A percentile compares a stretch with the other conserved stretches of the same genome.
Conservation (phyloP, 1,284 basidiomycete species). For the Irpex sp. region DNA sequence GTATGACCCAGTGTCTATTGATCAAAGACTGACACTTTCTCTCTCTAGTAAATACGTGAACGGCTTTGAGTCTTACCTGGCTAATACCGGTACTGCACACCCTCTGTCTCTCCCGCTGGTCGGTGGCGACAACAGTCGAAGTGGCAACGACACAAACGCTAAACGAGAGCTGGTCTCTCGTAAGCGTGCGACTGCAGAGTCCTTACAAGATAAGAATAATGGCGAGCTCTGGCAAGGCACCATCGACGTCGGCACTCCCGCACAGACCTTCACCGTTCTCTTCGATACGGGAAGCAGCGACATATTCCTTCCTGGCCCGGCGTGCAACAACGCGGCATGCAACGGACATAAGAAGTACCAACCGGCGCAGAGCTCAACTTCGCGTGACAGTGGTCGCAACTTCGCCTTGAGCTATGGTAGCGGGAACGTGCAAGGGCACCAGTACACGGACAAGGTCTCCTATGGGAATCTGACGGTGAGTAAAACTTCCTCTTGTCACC, state of each 20-base stretch:
- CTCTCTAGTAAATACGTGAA: slow-evolving; percentile 10
- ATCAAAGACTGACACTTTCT: neutral
- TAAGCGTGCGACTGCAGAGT: neutral
- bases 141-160: neutral
- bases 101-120: neutral
- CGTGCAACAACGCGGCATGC: slow-evolving; percentile 30
- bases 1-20: neutral
- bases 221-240: slow-evolving; percentile 34
- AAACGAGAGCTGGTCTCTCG: neutral
- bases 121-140: neutral
- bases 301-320: slow-evolving; percentile 35
- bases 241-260: slow-evolving; percentile 39
- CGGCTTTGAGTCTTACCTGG: slow-evolving; percentile 6
- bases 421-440: slow-evolving; percentile 28
- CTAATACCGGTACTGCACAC: slow-evolving; percentile 9
- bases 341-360: slow-evolving; percentile 32
- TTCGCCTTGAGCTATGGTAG: slow-evolving; percentile 27
- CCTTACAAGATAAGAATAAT: slow-evolving; percentile 22
- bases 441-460: slow-evolving; percentile 30
- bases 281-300: slow-evolving; percentile 34
- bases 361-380: slow-evolving; percentile 25
- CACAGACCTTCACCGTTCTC: slow-evolving; percentile 9
- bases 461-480: slow-evolving; percentile 13
- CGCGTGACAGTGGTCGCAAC: slow-evolving; percentile 16
- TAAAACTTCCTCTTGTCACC: neutral